Evolutionary conservation across 495 filamentous ascomycete species (phyloP).

Genomic region (Thozetella sp.): DNA sequence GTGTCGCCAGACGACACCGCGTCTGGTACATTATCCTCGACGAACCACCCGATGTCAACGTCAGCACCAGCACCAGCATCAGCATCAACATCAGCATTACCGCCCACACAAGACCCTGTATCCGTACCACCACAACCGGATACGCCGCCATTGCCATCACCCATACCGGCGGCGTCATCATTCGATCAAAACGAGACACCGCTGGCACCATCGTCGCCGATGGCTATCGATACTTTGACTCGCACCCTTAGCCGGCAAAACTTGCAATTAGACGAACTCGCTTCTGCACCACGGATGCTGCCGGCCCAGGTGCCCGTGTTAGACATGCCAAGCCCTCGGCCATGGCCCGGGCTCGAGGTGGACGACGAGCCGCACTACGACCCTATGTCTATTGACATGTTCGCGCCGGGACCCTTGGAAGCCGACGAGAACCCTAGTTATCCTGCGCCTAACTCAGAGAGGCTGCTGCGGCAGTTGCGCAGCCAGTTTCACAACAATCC

Average conservation of each 20-base stretch:
- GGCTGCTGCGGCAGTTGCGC: constrained; percentile 14
- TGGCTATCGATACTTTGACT: constrained; percentile 26
- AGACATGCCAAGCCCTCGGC: background rate
- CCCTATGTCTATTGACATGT: background rate
- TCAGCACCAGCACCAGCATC: background rate
- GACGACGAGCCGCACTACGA: constrained; percentile 6
- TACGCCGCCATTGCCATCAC: background rate
- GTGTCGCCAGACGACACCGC: background rate
- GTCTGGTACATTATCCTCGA: background rate
- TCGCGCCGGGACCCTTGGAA: constrained; percentile 2
- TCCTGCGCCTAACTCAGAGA: constrained; percentile 5
- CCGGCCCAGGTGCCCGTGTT: background rate
- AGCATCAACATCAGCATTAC: background rate
- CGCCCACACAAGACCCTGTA: background rate
- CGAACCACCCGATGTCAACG: background rate
- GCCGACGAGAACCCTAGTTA: constrained; percentile 7
- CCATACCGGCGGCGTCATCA: constrained; percentile 2
- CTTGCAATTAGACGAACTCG: constrained; percentile 14
- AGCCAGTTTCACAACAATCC: constrained; percentile 16
- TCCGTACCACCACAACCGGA: too few species aligned
- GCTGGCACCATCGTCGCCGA: background rate
- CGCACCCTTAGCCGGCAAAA: constrained; percentile 36
- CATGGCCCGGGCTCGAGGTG: constrained; percentile 8
- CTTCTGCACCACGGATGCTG: constrained; percentile 1
- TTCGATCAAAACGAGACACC: background rate